Evolutionary conservation across 345 rosid species (phyloP).

Genomic region (Eucalyptus regnans): DNA sequence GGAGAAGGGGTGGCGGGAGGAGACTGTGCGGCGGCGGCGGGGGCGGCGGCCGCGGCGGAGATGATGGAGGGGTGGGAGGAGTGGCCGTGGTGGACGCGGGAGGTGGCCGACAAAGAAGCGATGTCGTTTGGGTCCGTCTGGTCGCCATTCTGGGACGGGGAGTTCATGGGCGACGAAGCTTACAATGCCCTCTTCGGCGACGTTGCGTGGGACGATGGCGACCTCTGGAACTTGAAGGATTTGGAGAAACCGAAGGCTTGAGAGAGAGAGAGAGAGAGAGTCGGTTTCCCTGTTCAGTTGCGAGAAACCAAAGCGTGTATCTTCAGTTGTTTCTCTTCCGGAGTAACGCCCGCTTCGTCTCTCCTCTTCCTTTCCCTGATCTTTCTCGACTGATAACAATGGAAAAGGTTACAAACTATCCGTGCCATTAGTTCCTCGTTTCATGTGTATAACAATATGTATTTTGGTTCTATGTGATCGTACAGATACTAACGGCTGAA

Average conservation of each 20-base stretch:
- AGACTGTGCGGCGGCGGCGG: not conserved
- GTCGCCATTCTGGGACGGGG: slow-evolving; percentile 58
- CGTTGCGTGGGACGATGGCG: slow-evolving; percentile 56
- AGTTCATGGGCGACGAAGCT: slow-evolving; percentile 27
- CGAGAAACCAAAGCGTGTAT: not conserved
- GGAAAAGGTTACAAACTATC: not conserved
- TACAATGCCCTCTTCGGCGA: slow-evolving; percentile 24
- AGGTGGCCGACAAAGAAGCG: not conserved
- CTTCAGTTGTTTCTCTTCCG: not conserved
- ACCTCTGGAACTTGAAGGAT: slow-evolving; percentile 56
- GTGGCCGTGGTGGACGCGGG: not conserved
- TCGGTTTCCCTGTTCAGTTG: not conserved
- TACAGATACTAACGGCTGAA: not conserved
- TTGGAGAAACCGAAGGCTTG: slow-evolving; percentile 1
- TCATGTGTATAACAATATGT: not conserved
- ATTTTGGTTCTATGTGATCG: not conserved
- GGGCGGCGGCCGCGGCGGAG: not conserved
- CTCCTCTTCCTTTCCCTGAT: not conserved
- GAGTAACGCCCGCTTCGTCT: not conserved
- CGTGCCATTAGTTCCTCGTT: not conserved
- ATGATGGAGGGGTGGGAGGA: not conserved
- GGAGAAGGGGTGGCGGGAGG: not conserved
- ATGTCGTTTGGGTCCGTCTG: slow-evolving; percentile 46
- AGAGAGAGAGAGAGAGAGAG: not conserved
- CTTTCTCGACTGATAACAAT: not conserved